phyloP scores from a whole-genome alignment of 2,329 filamentous ascomycete genomes.

The Curvularia lunata region DNA sequence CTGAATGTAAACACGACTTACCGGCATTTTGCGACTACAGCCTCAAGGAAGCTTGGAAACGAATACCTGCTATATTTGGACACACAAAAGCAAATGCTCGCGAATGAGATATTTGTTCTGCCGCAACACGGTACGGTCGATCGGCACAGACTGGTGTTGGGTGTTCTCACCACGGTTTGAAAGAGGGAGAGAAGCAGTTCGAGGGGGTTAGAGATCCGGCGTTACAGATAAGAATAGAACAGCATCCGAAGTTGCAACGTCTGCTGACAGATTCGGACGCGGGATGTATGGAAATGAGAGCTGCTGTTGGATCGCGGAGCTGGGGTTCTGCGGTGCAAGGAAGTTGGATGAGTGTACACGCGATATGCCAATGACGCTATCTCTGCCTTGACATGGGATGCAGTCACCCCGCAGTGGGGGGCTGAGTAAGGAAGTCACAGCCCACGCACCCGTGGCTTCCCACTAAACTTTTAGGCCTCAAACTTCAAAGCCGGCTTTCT shows the following conservation, averaged over 20 bases:
- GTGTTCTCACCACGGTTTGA: constrained; percentile 25
- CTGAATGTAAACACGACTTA: constrained; percentile 26
- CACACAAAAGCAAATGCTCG: constrained; percentile 12
- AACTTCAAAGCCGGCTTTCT: constrained; percentile 1
- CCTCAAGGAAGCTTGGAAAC: constrained; percentile 10
- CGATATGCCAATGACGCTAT: constrained; percentile 27
- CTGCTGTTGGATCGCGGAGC: background rate
- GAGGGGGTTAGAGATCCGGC: constrained; percentile 26
- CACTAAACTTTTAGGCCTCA: constrained; percentile 2
- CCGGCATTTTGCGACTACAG: constrained; percentile 34
- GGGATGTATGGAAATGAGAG: background rate
- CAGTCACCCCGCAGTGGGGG: constrained; percentile 32
- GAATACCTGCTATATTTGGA: constrained; percentile 21
- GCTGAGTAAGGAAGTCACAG: constrained; percentile 26
- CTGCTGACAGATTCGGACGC: constrained; percentile 1
- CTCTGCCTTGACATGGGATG: constrained; percentile 25
- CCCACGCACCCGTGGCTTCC: constrained; percentile 10
- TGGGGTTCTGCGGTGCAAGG: background rate
- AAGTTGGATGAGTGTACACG: constrained; percentile 8
- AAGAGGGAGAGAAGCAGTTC: constrained; percentile 16
- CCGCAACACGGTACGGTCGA: constrained; percentile 1
- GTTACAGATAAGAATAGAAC: constrained; percentile 29
- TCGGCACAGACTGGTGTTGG: constrained; percentile 10
- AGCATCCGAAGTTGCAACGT: background rate
- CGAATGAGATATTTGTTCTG: constrained; percentile 15